Evolutionary conservation across 164 flowering plant genomes (phyloP), one percentile per base, ranked within the genome.

Genomic region (Chimonanthus praecox): DNA sequence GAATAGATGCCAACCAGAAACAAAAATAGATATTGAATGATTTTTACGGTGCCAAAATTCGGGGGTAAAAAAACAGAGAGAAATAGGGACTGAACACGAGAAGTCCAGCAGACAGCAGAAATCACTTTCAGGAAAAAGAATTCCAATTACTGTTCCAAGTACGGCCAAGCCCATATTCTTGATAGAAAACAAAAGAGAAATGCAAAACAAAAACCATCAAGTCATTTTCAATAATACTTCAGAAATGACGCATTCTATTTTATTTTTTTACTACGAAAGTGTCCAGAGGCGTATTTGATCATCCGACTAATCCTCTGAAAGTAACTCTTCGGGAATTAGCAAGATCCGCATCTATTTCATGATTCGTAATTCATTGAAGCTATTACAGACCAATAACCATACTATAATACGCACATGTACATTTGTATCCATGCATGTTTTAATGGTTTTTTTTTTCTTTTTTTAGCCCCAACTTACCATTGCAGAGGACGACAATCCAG

Each of bases 401-500:
- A 51, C 58, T 51, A 51, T 51, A 51, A 13, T 51, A 51, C 7
- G 7, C 7, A 7, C 7, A 13, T 9, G 18, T 63, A 5, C 15
- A 63, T 9, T 18, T 3, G 7, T 62, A 62, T 11, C 21, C 21
- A 20, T 20, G 21, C 21, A 20, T 20, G 21, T 20, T 20, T 20
- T 13, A 20, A 20, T 4, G 21, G 7, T 2, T 4, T 62, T 20
- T 16, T n/a, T 5, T 5, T 62, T 5, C 49, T 16, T 3, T 45
- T 46, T 18, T 9, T 67, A 15, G 49, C 6, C 10, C 5, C 7
- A 21, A 47, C 74, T 78, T 80, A 87, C 94, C 81, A 46, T 81
- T 71, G 70, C 78, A 68, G 45, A 90, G 86, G 33, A 85, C 84
- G 21, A 88, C 73, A 58, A 85, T 71, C 85, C 84, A 87, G 1